Evolutionary conservation across 139 green algal species (phyloP).

Genomic region (Parachlorella kessleri): DNA sequence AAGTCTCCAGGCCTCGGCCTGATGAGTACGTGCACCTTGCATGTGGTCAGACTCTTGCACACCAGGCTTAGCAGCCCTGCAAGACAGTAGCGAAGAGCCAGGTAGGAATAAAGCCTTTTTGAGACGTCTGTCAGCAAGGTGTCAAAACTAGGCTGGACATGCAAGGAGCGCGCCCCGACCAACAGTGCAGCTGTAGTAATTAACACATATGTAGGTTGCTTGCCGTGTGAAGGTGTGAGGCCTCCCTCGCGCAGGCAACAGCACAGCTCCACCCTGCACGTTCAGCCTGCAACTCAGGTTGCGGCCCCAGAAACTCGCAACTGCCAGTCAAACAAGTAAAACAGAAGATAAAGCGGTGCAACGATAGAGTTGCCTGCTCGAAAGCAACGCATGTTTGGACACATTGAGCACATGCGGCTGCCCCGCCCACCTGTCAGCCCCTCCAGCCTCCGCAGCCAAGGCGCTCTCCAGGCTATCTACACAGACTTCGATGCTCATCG

Average conservation of each 20-base stretch:
- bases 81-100: not conserved
- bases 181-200: not conserved
- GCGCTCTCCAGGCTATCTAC: conserved; percentile 27
- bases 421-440: too few relatives aligned
- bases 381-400: too few relatives aligned
- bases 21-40: conserved; percentile 24
- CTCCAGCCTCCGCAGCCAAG: conserved; percentile 2
- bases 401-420: too few relatives aligned
- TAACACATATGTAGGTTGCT: too few relatives aligned
- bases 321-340: too few relatives aligned
- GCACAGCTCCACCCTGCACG: conserved; percentile 35
- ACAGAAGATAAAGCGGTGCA: too few relatives aligned
- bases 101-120: not conserved
- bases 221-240: conserved; percentile 25
- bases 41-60: not conserved
- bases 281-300: too few relatives aligned
- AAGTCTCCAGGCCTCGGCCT: conserved; percentile 34
- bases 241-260: conserved; percentile 13
- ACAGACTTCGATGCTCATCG: conserved; percentile 36
- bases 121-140: not conserved
- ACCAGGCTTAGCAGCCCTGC: conserved; percentile 14
- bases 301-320: too few relatives aligned
- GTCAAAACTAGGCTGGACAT: not conserved
- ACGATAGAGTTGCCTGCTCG: too few relatives aligned
- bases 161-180: not conserved